Evolutionary conservation across 257 asterid species (phyloP), one percentile per base, ranked within the genome.

Genomic region (Fraxinus excelsior): DNA sequence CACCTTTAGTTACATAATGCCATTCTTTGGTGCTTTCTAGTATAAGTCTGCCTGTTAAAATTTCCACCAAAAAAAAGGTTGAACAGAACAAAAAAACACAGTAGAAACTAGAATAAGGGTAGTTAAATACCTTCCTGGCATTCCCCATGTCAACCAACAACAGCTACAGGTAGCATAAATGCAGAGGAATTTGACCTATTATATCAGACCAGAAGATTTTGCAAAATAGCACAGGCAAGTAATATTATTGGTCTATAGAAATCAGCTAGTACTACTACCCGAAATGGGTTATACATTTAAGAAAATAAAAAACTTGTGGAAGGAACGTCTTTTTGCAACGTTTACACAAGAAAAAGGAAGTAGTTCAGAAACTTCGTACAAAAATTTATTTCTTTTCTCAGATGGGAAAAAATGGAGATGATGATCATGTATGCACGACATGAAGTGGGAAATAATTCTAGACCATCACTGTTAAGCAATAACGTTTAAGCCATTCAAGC

Each of bases 181-280:
- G 91, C 84, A 85, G 87, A 88, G 89, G 85, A 87, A 87, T 70
- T 64, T 86, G 85, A 84, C 89, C 86, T 85, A 87, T 83, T 85
- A 84, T 78, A 76, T 83, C 81, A 83, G 82, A 81, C 87, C 72
- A 49, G 78, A 79, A 77, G 75, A 79, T 81, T 87, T 74, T 5
- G 69, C 53, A 81, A 77, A 18, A 68, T 74, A 38, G 79, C 74
- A 65, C 72, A 58, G 18, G 70, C 64, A 79, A 78, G 38, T 75
- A 81, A 69, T 44, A 29, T 62, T 77, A 65, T 28, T 49, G 29
- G 51, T 80, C 77, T 40, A 14, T 21, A 16, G 21, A 42, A 31
- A 75, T 67, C 53, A 80, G 70, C 73, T 75, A 74, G 67, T 44
- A 79, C 14, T 4, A 31, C 38, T 35, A 35, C 10, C 9, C 0